A percentile compares a stretch with the other conserved stretches of the same genome.
These are phyloP conservation scores for Hyaloperonospora arabidopsidis DNA, from an alignment of 352 stramenopile species.

Conservation along the genomic window DNA sequence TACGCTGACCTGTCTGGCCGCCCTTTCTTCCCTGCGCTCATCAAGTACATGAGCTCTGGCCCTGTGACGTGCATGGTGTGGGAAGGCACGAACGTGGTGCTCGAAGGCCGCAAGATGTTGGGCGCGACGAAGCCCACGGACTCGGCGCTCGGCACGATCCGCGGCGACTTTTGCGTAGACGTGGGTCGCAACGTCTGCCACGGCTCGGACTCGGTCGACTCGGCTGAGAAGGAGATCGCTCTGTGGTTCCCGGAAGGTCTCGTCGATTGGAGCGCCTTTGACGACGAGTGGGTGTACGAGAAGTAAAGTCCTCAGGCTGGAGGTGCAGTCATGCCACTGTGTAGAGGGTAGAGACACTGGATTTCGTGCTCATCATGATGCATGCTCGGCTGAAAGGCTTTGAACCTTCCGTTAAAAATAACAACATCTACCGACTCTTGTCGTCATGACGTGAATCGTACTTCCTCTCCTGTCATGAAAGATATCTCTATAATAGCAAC, in stretches of 20 bases:
- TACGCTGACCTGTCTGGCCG: constrained; percentile 90
- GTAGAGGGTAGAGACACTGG: too few species aligned
- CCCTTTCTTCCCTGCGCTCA: constrained; percentile 88
- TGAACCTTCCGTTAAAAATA: too few species aligned
- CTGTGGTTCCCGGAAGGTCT: constrained; percentile 97
- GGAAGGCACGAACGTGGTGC: constrained; percentile 90
- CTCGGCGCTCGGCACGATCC: constrained; percentile 89
- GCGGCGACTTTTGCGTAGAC: constrained; percentile 90
- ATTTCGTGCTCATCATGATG: too few species aligned
- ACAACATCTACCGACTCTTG: too few species aligned
- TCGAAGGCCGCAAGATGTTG: constrained; percentile 92
- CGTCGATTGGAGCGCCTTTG: constrained; percentile 84
- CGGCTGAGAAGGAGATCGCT: constrained; percentile 95
- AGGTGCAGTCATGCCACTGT: too few species aligned
- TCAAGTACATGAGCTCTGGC: constrained; percentile 89
- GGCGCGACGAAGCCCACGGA: constrained; percentile 91
- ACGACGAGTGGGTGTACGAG: constrained; percentile 96
- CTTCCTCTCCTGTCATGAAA: too few species aligned
- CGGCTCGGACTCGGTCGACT: constrained; percentile 94
- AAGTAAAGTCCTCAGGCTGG: constrained; percentile 36
- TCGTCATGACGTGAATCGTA: too few species aligned
- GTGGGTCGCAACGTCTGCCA: constrained; percentile 90
- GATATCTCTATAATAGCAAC: too few species aligned
- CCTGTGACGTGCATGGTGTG: constrained; percentile 94
- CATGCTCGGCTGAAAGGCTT: too few species aligned